Evolutionary conservation across 2,329 filamentous ascomycete species (phyloP), one percentile per base, ranked within the genome.

Genomic region (Colletotrichum abscissum): DNA sequence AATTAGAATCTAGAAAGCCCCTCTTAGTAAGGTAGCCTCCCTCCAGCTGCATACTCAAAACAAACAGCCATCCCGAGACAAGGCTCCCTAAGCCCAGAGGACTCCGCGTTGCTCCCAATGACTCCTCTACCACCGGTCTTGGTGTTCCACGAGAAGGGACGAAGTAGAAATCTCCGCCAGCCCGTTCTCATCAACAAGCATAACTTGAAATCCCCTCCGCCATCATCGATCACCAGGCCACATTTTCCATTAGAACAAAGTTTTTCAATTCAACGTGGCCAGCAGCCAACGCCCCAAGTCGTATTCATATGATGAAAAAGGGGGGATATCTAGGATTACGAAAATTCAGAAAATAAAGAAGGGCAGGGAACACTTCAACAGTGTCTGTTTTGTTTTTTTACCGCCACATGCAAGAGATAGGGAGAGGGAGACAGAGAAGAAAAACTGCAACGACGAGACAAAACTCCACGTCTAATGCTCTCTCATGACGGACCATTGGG

Each of bases 281-380:
- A 30, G 22, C 30, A 60, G 22, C 28, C 59, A 49, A 54, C 38
- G 42, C 55, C 62, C 16, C 67, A 46, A 55, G 24, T 60, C 42
- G 55, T 66, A 66, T 54, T 70, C 42, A 35, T 66, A 38, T 22
- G 22, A 64, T 54, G 46, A 69, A 49, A 57, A 57, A 38, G 67
- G 14, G 38, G 59, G 67, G 67, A 66, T 66, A 66, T 66, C 62
- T 58, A 69, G 60, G 35, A 14, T 33, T 56, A 56, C 28, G 14
- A n/a, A 38, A 65, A 57, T 52, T 56, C 19, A 19, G 26, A 42
- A 49, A 66, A 52, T 24, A 33, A 65, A 26, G 9, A 57, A 52
- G 52, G 8, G 22, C 9, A 35, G 33, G 24, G 24, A 9, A n/a
- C 24, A 26, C 49, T 49, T 35, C 35, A 46, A 28, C 49, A 26